These are phyloP conservation scores for Phytophthora capsici DNA, from an alignment of 352 stramenopile species.

Conservation along the genomic window DNA sequence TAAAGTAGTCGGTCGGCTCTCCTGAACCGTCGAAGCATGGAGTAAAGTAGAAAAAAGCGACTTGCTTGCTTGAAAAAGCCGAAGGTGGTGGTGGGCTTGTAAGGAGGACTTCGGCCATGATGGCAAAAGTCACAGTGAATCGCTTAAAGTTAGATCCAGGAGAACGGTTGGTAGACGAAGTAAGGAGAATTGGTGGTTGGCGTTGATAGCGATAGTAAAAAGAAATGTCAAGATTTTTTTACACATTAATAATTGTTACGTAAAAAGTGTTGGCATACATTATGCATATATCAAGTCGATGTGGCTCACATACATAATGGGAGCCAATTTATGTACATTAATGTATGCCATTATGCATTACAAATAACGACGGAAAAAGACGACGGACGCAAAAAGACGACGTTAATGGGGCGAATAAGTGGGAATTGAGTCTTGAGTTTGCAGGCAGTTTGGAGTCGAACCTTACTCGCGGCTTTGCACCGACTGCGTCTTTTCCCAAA, in stretches of 20 bases:
- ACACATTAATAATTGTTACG: too few species aligned
- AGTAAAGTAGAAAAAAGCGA: not conserved
- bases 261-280: slow-evolving; percentile 1
- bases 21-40: not conserved
- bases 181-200: not conserved
- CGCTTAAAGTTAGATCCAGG: too few species aligned
- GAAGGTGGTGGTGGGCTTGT: not conserved
- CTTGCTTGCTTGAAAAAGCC: not conserved
- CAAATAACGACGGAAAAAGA: too few species aligned
- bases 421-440: too few species aligned
- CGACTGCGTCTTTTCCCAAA: too few species aligned
- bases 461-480: too few species aligned
- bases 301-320: slow-evolving; percentile 9
- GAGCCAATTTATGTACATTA: too few species aligned
- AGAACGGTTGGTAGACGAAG: not conserved
- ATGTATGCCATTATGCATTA: slow-evolving; percentile 16
- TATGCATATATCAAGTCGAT: slow-evolving; percentile 3
- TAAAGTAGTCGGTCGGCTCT: not conserved
- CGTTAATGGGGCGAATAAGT: too few species aligned
- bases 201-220: too few species aligned
- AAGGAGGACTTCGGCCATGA: not conserved
- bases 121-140: not conserved
- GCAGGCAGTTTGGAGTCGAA: too few species aligned
- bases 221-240: too few species aligned
- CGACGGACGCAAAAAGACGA: too few species aligned